Base-by-base conservation (phyloP, 768 basidiomycete species). In the Lactarius vividus region DNA sequence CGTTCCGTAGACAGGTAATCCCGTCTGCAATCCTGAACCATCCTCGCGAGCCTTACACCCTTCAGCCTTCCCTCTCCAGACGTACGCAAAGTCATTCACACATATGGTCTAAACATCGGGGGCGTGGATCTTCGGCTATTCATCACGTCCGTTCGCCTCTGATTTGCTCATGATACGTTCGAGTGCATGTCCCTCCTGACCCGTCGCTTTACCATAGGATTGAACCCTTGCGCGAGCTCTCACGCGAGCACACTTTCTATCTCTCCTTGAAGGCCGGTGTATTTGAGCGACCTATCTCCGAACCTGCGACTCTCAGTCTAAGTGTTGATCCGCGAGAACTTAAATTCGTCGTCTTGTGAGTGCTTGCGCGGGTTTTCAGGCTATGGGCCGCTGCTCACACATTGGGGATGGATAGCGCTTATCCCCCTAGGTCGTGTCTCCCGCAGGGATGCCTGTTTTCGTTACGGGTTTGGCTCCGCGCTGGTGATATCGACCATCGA, bases 291-390 rank as follows among this genome's bases (percentile, higher is more conserved):
- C 76, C 79, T 15, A 59, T 88, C 20, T 78, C 82, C 58, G 79
- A 82, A 39, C 81, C 86, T 1, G 69, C 80, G 18, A 75, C 76
- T 35, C 75, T 85, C 65, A 79, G 72, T 44, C 75, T 88, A 28
- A 74, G 73, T 28, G 75, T 87, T 31, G 83, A 88, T 67, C 87
- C 87, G 4, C 77, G 83, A 44, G 74, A 68, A 42, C 77, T 89
- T 13, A 79, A 85, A 39, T 89, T 88, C 70, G 78, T 81, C 31
- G 84, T 88, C 23, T 88, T 88, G 88, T 88, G 70, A 72, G 79
- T 78, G 52, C 39, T 53, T 52, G 46, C 29, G 5, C 60, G 40
- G 49, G n/a, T 4, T 52, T 52, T 35, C 18, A 46, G 2, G 49
- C n/a, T 53, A 26, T 26, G 44, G 33, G 23, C n/a, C 3, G n/a